Evolutionary conservation across 202 grass and related monocot species (phyloP).

Genomic region (Eragrostis tef): DNA sequence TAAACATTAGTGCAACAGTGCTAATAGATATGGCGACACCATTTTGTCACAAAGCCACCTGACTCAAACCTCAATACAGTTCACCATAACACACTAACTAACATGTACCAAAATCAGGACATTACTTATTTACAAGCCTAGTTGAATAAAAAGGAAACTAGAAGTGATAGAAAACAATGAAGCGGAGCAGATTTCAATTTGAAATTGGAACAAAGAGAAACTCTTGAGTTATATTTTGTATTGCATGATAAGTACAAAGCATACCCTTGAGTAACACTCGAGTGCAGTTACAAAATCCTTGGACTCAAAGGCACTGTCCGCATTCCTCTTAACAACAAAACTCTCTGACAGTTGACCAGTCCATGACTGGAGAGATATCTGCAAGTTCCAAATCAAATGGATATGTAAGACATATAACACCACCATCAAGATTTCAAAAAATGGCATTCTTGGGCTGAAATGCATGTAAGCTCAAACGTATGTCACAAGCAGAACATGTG

Average conservation of each 20-base stretch:
- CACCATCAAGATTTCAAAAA: conserved; percentile 9
- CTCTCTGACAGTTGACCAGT: conserved; percentile 74
- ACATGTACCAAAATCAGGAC: neutral
- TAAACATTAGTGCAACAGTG: conserved; percentile 8
- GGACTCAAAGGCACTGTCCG: conserved; percentile 70
- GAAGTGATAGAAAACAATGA: neutral
- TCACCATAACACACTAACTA: neutral
- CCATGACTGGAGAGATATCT: conserved; percentile 88
- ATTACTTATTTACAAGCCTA: neutral
- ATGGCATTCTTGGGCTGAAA: neutral
- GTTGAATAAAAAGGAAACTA: conserved; percentile 21
- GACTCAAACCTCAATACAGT: neutral
- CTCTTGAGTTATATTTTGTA: neutral
- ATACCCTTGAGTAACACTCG: conserved; percentile 82
- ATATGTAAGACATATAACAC: conserved; percentile 9
- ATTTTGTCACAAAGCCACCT: conserved; percentile 9
- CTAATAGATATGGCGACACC: conserved; percentile 2
- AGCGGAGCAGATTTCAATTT: neutral
- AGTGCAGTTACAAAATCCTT: conserved; percentile 82
- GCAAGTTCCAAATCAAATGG: conserved; percentile 44
- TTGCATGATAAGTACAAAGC: conserved; percentile 16
- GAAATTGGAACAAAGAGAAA: neutral
- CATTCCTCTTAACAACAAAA: conserved; percentile 70
- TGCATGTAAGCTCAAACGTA: conserved; percentile 1
- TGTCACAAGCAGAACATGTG: neutral